Evolutionary conservation across 1,139 yeast species (phyloP).

Genomic region (Blastobotrys proliferans): DNA sequence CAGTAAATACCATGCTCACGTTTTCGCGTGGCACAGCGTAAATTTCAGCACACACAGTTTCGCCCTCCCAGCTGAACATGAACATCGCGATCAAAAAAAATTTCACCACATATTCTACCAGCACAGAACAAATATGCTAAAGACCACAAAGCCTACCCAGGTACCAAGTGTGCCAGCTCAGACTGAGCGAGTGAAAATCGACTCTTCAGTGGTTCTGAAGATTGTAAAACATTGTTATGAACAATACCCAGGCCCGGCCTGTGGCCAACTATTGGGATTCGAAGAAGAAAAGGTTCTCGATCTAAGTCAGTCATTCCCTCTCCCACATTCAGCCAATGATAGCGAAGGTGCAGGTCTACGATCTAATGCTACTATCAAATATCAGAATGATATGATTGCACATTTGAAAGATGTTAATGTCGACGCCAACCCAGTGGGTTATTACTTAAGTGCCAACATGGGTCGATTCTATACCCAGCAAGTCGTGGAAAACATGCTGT

Average conservation of each 20-base stretch:
- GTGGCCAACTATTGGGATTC: slow-evolving; percentile 77
- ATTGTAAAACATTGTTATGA: slow-evolving; percentile 72
- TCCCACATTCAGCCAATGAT: slow-evolving; percentile 48
- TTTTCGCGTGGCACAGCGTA: background rate
- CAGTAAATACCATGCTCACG: background rate
- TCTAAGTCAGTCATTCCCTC: slow-evolving; percentile 58
- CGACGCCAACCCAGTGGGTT: slow-evolving; percentile 75
- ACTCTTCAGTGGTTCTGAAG: slow-evolving; percentile 54
- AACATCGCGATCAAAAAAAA: background rate
- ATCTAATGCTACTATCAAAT: slow-evolving; percentile 59
- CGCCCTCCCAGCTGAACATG: background rate
- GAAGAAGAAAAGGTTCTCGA: slow-evolving; percentile 54
- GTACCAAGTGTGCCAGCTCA: slow-evolving; percentile 23
- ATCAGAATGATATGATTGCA: slow-evolving; percentile 65
- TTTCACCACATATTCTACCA: background rate
- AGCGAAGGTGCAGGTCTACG: slow-evolving; percentile 38
- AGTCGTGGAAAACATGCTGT: slow-evolving; percentile 62
- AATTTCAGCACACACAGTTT: background rate
- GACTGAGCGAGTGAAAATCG: slow-evolving; percentile 31
- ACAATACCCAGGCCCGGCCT: slow-evolving; percentile 58
- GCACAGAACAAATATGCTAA: background rate
- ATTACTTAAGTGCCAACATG: slow-evolving; percentile 69
- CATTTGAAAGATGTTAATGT: slow-evolving; percentile 60
- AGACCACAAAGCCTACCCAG: background rate
- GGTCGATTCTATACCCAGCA: slow-evolving; percentile 63